Percentiles rank a stretch among this genome's conserved stretches.
phyloP scores from a whole-genome alignment of 768 basidiomycete species.

The Zangia roseola region DNA sequence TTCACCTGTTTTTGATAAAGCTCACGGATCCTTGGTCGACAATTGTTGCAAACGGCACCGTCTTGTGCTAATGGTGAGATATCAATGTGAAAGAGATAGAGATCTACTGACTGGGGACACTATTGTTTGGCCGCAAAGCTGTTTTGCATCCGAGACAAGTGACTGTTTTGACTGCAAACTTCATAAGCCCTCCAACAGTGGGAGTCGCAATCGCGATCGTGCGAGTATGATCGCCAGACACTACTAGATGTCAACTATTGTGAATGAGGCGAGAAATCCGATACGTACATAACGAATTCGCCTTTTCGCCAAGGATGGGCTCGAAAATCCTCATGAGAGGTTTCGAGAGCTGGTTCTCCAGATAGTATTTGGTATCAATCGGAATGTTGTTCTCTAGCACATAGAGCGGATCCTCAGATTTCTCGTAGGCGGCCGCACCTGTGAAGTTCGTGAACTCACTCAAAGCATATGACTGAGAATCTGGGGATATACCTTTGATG shows the following conservation, averaged over 20 bases:
- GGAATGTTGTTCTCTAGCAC: conserved; percentile 98
- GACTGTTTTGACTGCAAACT: conserved; percentile 93
- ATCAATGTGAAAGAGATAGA: neutral
- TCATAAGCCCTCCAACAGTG: conserved; percentile 95
- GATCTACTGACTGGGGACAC: conserved; percentile 55
- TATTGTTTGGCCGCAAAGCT: conserved; percentile 74
- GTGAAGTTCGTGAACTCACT: neutral
- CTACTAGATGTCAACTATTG: conserved; percentile 39
- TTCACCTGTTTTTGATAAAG: conserved; percentile 89
- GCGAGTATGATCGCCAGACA: conserved; percentile 94
- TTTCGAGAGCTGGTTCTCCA: conserved; percentile 97
- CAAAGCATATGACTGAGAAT: neutral
- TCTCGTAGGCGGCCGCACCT: conserved; percentile 98
- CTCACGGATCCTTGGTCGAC: conserved; percentile 80
- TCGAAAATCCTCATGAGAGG: conserved; percentile 98
- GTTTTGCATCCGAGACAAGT: conserved; percentile 98
- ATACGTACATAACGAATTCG: conserved; percentile 71
- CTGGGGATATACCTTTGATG: conserved; percentile 68
- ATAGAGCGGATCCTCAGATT: conserved; percentile 96
- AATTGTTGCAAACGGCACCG: conserved; percentile 94
- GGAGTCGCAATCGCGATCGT: conserved; percentile 97
- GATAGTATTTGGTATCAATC: conserved; percentile 96
- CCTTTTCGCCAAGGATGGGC: conserved; percentile 93
- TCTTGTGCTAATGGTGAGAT: conserved; percentile 42
- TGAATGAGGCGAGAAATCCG: neutral